These are phyloP conservation scores for Eleusine coracana DNA, from an alignment of 176 grass and related monocot species.

Conservation along the genomic window DNA sequence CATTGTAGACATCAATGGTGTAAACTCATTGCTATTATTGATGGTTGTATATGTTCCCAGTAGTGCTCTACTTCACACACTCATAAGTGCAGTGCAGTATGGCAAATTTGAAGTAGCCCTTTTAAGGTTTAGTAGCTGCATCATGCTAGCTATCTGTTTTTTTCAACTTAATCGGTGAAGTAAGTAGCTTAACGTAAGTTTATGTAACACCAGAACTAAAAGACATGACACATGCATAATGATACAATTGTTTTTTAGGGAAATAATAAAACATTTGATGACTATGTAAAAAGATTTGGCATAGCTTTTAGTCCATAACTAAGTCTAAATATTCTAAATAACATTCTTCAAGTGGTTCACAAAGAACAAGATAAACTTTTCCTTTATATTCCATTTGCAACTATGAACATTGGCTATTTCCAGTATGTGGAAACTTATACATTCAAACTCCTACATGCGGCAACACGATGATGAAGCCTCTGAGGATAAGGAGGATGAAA, in stretches of 20 bases:
- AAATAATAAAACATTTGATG: not conserved
- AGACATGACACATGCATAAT: not conserved
- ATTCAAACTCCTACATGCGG: constrained; percentile 27
- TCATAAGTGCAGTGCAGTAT: constrained; percentile 76
- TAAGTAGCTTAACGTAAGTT: constrained; percentile 49
- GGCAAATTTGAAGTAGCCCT: constrained; percentile 97
- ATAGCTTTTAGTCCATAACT: not conserved
- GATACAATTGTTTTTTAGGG: not conserved
- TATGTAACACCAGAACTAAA: constrained; percentile 24
- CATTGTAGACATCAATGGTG: constrained; percentile 74
- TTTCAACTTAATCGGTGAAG: constrained; percentile 89
- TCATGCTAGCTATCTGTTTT: constrained; percentile 97
- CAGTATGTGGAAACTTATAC: constrained; percentile 6
- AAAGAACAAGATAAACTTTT: not conserved
- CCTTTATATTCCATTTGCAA: not conserved
- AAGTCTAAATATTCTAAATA: not conserved
- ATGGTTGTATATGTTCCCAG: constrained; percentile 99
- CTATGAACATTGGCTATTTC: not conserved
- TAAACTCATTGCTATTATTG: constrained; percentile 88
- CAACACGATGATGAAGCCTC: constrained; percentile 57
- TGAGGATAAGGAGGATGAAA: constrained; percentile 59
- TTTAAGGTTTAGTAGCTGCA: constrained; percentile 97
- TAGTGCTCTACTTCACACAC: constrained; percentile 96
- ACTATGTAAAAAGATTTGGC: not conserved
- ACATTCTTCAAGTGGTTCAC: constrained; percentile 15